Evolutionary conservation across 2,329 filamentous ascomycete species (phyloP).

Genomic region (Fusarium staphyleae): DNA sequence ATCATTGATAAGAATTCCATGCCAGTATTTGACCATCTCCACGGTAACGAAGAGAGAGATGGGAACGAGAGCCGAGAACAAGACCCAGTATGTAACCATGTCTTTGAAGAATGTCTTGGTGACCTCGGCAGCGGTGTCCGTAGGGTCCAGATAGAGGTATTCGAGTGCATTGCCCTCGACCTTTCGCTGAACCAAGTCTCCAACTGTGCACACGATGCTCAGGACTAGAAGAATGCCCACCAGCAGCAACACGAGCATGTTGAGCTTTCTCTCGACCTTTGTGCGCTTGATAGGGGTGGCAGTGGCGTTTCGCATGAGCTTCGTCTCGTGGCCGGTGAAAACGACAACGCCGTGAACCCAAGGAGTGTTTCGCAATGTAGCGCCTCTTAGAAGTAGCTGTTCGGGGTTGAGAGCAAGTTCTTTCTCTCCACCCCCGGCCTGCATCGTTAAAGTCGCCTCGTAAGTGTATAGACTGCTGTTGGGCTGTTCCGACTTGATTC

Average conservation of each 20-base stretch:
- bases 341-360: conserved; percentile 98
- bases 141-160: conserved; percentile 74
- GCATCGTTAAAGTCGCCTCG: conserved; percentile 92
- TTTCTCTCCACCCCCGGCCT: conserved; percentile 89
- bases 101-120: conserved; percentile 88
- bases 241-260: conserved; percentile 89
- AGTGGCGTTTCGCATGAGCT: conserved; percentile 98
- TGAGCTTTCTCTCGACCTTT: conserved; percentile 92
- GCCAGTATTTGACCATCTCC: conserved; percentile 97
- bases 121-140: conserved; percentile 61
- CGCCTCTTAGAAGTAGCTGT: conserved; percentile 90
- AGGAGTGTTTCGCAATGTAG: conserved; percentile 92
- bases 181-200: conserved; percentile 82
- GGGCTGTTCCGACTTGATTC: conserved; percentile 91
- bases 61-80: conserved; percentile 95
- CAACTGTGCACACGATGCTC: conserved; percentile 88
- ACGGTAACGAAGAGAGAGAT: conserved; percentile 98
- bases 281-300: conserved; percentile 97
- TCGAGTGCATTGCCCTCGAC: conserved; percentile 67
- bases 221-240: conserved; percentile 83
- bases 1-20: conserved; percentile 96
- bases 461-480: conserved; percentile 99
- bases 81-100: conserved; percentile 97
- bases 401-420: conserved; percentile 90
- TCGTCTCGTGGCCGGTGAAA: conserved; percentile 93